Conservation (phyloP, 176 grass and related monocot species). For the Oryza nivara region DNA sequence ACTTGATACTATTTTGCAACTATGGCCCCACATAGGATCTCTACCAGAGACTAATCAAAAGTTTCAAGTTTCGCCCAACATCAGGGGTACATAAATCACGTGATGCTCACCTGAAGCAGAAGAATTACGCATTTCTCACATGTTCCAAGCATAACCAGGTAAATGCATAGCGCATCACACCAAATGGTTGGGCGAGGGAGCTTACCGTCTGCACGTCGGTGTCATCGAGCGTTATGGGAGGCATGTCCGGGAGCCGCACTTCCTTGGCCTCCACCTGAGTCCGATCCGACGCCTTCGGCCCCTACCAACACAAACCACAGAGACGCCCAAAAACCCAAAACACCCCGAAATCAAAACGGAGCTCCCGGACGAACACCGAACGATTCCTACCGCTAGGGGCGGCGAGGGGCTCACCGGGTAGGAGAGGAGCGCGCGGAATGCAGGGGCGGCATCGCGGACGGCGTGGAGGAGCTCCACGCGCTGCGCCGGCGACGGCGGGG, state of each 20-base stretch:
- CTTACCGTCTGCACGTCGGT: conserved; percentile 91
- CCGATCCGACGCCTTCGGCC: conserved; percentile 81
- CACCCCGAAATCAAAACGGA: conserved; percentile 17
- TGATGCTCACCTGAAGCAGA: not conserved
- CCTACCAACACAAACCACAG: conserved; percentile 46
- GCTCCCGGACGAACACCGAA: not conserved
- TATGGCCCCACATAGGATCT: not conserved
- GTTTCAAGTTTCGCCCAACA: not conserved
- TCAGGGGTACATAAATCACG: not conserved
- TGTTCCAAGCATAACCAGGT: not conserved
- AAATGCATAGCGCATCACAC: not conserved
- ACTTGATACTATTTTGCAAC: not conserved
- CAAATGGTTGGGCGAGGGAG: not conserved
- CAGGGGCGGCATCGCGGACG: conserved; percentile 66
- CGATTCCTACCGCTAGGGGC: not conserved
- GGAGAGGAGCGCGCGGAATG: conserved; percentile 71
- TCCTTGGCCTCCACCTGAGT: conserved; percentile 80
- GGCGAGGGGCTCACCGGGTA: conserved; percentile 52
- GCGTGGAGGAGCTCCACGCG: conserved; percentile 88
- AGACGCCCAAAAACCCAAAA: conserved; percentile 37
- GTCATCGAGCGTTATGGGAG: conserved; percentile 75
- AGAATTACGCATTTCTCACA: conserved; percentile 2
- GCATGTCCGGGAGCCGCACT: conserved; percentile 70
- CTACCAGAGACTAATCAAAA: conserved; percentile 24
- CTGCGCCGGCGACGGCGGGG: conserved; percentile 71